Evolutionary conservation across 1,139 yeast species (phyloP).

Genomic region (Debaryomyces sp.): DNA sequence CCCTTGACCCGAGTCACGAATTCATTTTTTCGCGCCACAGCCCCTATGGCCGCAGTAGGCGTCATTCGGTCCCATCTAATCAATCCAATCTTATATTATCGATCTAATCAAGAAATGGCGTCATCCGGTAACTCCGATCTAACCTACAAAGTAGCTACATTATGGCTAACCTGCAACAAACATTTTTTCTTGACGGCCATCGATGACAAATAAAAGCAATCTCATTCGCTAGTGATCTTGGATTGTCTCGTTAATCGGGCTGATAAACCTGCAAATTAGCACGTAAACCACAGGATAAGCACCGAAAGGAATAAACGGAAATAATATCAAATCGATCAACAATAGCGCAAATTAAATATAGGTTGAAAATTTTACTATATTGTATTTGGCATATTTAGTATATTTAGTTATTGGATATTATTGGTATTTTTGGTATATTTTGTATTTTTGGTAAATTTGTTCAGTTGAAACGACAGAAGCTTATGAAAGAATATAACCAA

Average conservation of each 20-base stretch:
- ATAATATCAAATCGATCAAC: background rate
- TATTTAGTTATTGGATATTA: background rate
- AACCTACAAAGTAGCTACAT: background rate
- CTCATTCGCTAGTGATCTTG: background rate
- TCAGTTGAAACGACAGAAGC: background rate
- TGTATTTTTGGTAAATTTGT: background rate
- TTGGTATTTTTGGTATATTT: no score
- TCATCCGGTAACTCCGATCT: background rate
- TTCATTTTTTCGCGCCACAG: background rate
- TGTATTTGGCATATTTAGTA: background rate
- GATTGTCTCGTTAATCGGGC: background rate
- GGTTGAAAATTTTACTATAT: background rate
- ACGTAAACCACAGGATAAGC: background rate
- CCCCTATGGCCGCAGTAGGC: background rate
- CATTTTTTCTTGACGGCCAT: background rate
- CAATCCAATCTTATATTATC: background rate
- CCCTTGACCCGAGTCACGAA: no score
- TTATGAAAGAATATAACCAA: slow-evolving; percentile 1
- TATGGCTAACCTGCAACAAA: background rate
- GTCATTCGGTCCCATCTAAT: background rate
- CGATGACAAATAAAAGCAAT: background rate
- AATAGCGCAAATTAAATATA: background rate
- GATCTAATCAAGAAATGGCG: background rate
- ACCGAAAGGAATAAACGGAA: background rate
- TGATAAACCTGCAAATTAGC: background rate